These are phyloP conservation scores for Discostella stelligeroides DNA, from an alignment of 108 stramenopile genomes.

Conservation along the genomic window DNA sequence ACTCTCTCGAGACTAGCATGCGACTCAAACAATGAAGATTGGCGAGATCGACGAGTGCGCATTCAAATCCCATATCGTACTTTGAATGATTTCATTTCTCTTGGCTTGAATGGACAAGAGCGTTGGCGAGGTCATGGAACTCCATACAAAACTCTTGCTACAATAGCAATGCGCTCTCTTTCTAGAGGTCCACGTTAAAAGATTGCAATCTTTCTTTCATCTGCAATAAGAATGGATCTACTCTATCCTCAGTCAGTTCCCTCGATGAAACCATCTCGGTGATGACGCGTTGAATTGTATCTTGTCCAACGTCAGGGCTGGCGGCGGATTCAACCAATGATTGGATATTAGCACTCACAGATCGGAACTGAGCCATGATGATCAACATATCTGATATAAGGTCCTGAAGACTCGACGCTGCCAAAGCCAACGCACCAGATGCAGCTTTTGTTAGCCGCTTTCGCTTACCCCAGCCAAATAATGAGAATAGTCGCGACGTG, in stretches of 20 bases:
- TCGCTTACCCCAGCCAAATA: constrained; percentile 82
- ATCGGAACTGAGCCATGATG: constrained; percentile 27
- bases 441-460: constrained; percentile 64
- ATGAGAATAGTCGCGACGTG: constrained; percentile 49
- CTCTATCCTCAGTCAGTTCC: constrained; percentile 36
- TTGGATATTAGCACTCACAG: constrained; percentile 4
- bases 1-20: too few relatives aligned
- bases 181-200: too few relatives aligned
- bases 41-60: too few relatives aligned
- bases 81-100: too few relatives aligned
- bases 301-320: constrained; percentile 14
- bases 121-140: too few relatives aligned
- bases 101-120: too few relatives aligned
- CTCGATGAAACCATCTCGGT: constrained; percentile 23
- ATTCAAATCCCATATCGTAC: too few relatives aligned
- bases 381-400: constrained; percentile 57
- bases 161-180: too few relatives aligned
- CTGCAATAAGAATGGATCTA: constrained; percentile 44
- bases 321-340: constrained; percentile 3
- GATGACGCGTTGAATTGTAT: constrained; percentile 26
- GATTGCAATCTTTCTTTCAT: constrained; percentile 33
- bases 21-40: too few relatives aligned
- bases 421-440: constrained; percentile 55
- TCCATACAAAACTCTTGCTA: too few relatives aligned
- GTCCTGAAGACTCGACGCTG: constrained; percentile 43